Percentiles rank a stretch among this genome's conserved stretches.
These are phyloP conservation scores for Ogataea glucozyma DNA, from an alignment of 805 yeast genomes.

Conservation along the genomic window DNA sequence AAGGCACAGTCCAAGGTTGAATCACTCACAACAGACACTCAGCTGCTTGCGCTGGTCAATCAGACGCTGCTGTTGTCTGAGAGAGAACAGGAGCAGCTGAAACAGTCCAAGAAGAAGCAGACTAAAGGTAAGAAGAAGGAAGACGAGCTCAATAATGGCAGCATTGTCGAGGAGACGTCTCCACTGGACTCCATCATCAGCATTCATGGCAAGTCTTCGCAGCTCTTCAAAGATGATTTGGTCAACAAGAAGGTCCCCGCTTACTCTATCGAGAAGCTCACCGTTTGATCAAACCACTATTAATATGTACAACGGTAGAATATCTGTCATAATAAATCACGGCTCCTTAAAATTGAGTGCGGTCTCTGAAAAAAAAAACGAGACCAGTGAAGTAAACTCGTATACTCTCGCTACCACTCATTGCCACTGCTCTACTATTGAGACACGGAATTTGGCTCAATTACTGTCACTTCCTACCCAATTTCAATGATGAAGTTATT, in stretches of 20 bases:
- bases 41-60: conserved; percentile 47
- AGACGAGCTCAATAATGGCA: conserved; percentile 32
- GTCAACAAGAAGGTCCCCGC: conserved; percentile 48
- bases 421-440: neutral
- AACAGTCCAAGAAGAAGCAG: conserved; percentile 18
- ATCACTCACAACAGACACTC: conserved; percentile 41
- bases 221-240: conserved; percentile 32
- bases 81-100: conserved; percentile 13
- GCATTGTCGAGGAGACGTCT: conserved; percentile 28
- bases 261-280: conserved; percentile 54
- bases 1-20: conserved; percentile 45
- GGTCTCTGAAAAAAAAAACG: too few relatives aligned
- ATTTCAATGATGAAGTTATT: conserved; percentile 27
- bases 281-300: too few relatives aligned
- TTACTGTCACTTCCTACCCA: neutral
- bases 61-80: conserved; percentile 40
- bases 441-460: neutral
- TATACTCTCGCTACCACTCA: neutral
- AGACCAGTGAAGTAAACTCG: too few relatives aligned
- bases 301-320: neutral
- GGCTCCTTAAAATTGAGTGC: neutral
- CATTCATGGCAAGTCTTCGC: conserved; percentile 23
- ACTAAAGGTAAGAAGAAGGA: conserved; percentile 27
- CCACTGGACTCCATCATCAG: conserved; percentile 29
- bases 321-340: conserved; percentile 5